A percentile compares a stretch with the other conserved stretches of the same genome.
These are phyloP conservation scores for Groenewaldozyma sp. DNA, from an alignment of 1,139 yeast genomes.

Conservation along the genomic window DNA sequence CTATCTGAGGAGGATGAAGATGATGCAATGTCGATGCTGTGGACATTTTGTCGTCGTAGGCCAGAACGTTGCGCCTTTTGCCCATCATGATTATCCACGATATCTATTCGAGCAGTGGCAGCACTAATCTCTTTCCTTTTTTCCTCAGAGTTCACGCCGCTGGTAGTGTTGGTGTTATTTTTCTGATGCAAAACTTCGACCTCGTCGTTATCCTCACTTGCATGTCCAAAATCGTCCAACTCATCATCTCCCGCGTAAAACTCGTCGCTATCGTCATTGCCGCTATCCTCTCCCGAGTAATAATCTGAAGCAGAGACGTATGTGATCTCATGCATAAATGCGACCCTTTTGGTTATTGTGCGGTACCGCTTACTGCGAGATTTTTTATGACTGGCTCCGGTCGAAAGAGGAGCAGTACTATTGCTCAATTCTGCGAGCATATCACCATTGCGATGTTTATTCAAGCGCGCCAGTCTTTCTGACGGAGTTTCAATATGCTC, in stretches of 20 bases:
- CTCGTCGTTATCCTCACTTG: slow-evolving; percentile 16
- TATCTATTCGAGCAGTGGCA: too few species aligned
- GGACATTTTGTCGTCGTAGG: neutral
- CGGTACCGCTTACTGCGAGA: neutral
- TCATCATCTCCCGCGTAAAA: slow-evolving; percentile 20
- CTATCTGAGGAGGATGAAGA: neutral
- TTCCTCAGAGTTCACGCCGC: neutral
- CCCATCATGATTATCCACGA: too few species aligned
- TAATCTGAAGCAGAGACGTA: slow-evolving; percentile 27
- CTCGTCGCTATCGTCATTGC: slow-evolving; percentile 19
- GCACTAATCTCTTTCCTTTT: neutral
- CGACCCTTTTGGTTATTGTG: slow-evolving; percentile 15
- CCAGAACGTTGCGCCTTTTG: neutral
- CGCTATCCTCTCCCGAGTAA: slow-evolving; percentile 21
- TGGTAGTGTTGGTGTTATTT: neutral
- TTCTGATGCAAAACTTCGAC: too few species aligned
- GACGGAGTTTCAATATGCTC: slow-evolving; percentile 88
- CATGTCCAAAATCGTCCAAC: slow-evolving; percentile 12
- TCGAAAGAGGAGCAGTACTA: too few species aligned
- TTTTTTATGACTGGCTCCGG: neutral
- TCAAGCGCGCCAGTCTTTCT: slow-evolving; percentile 83
- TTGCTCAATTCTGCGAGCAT: slow-evolving; percentile 18
- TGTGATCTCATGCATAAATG: slow-evolving; percentile 17
- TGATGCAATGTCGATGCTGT: neutral
- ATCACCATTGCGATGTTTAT: slow-evolving; percentile 87